Percentiles rank a stretch among this genome's conserved stretches.
Conservation (phyloP, 805 yeast species). For the Sugiyamaella americana region DNA sequence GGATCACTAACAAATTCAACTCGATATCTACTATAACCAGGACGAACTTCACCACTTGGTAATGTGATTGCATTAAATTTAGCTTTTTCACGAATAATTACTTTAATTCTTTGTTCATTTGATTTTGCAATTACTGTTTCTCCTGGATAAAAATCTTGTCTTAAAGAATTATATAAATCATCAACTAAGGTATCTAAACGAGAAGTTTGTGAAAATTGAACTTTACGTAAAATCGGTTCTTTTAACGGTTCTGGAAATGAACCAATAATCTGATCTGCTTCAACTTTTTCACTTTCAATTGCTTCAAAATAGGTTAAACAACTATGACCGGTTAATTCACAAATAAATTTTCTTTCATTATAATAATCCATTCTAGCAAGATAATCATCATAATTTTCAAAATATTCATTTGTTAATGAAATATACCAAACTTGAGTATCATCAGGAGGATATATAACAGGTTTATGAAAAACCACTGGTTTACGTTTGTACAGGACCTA, state of each 20-base stretch:
- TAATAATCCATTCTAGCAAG: conserved; percentile 39
- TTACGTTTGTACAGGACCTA: conserved; percentile 37
- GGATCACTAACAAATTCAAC: conserved; percentile 48
- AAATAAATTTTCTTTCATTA: conserved; percentile 66
- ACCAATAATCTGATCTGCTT: conserved; percentile 54
- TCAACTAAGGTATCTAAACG: conserved; percentile 86
- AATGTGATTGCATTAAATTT: conserved; percentile 43
- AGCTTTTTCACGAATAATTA: conserved; percentile 79
- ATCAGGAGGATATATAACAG: conserved; percentile 19
- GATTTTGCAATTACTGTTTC: conserved; percentile 65
- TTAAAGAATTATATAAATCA: conserved; percentile 70
- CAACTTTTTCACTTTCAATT: conserved; percentile 54
- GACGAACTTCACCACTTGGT: conserved; percentile 35
- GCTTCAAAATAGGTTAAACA: conserved; percentile 91
- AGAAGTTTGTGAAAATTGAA: conserved; percentile 76
- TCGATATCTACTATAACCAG: conserved; percentile 63
- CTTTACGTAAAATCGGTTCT: conserved; percentile 81
- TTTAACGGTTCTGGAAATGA: conserved; percentile 86
- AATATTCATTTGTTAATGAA: conserved; percentile 86
- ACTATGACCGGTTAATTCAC: conserved; percentile 93
- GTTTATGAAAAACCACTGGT: conserved; percentile 17
- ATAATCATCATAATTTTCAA: conserved; percentile 67
- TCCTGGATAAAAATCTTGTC: conserved; percentile 84
- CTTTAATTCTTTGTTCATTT: conserved; percentile 41
- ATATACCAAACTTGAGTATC: conserved; percentile 71